Evolutionary conservation across 306 rosid genomes (phyloP).

Genomic region (Neltuma alba): DNA sequence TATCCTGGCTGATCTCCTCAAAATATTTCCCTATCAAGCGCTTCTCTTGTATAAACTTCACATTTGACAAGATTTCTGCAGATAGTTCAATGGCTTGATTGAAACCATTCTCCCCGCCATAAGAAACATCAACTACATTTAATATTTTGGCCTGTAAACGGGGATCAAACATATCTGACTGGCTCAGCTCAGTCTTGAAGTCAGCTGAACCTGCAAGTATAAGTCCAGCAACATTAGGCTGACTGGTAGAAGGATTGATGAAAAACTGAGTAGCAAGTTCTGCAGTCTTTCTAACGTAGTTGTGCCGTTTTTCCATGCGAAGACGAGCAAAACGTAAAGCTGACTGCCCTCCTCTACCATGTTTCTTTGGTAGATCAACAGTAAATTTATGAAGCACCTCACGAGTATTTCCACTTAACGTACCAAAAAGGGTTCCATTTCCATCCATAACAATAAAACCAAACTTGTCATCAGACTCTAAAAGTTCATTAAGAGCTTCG

Average conservation of each 20-base stretch:
- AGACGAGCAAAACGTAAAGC: slow-evolving; percentile 93
- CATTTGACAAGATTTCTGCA: slow-evolving; percentile 75
- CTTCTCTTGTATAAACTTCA: slow-evolving; percentile 89
- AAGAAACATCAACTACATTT: slow-evolving; percentile 90
- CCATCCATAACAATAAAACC: slow-evolving; percentile 94
- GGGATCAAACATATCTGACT: slow-evolving; percentile 93
- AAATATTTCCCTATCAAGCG: slow-evolving; percentile 82
- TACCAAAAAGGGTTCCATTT: slow-evolving; percentile 90
- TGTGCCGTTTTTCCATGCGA: slow-evolving; percentile 89
- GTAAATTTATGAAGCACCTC: slow-evolving; percentile 88
- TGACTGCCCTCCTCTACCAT: slow-evolving; percentile 96
- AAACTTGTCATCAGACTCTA: slow-evolving; percentile 92
- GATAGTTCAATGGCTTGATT: slow-evolving; percentile 90
- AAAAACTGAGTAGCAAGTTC: slow-evolving; percentile 87
- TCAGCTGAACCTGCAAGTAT: slow-evolving; percentile 94
- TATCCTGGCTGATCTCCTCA: slow-evolving; percentile 92
- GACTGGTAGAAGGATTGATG: slow-evolving; percentile 88
- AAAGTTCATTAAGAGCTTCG: slow-evolving; percentile 82
- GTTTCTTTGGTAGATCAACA: slow-evolving; percentile 88
- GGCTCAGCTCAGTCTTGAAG: slow-evolving; percentile 92
- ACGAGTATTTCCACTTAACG: slow-evolving; percentile 85
- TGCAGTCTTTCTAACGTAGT: slow-evolving; percentile 89
- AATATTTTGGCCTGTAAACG: slow-evolving; percentile 82
- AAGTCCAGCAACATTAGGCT: slow-evolving; percentile 87
- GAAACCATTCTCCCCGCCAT: slow-evolving; percentile 90